These are phyloP conservation scores for Ogataea polymorpha DNA, from an alignment of 805 yeast species.

Conservation along the genomic window DNA sequence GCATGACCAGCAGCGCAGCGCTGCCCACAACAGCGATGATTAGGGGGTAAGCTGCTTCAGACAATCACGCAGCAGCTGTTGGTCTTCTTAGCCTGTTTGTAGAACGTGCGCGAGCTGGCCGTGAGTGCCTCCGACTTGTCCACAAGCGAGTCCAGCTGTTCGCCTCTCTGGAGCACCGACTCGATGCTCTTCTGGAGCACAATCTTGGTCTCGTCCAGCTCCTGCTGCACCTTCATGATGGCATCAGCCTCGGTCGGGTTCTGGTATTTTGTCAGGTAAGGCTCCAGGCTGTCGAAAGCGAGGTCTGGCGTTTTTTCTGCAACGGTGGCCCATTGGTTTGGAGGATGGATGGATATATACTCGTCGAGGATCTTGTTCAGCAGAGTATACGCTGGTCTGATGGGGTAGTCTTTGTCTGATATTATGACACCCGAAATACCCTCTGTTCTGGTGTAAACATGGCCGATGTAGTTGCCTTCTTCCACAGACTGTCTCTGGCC, in stretches of 20 bases:
- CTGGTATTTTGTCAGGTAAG: constrained; percentile 80
- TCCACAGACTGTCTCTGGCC: constrained; percentile 95
- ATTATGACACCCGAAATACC: constrained; percentile 90
- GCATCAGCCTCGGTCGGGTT: constrained; percentile 98
- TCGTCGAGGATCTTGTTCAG: constrained; percentile 90
- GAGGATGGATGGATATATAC: constrained; percentile 79
- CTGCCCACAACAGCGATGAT: too few species aligned
- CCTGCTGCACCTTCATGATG: constrained; percentile 95
- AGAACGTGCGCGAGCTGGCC: constrained; percentile 86
- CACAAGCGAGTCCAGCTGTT: constrained; percentile 87
- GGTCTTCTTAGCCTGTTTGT: constrained; percentile 94
- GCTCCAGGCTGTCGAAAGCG: constrained; percentile 57
- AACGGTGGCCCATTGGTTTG: constrained; percentile 59
- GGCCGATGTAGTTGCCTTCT: constrained; percentile 88
- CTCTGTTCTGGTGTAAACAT: constrained; percentile 84
- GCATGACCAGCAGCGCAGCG: too few species aligned
- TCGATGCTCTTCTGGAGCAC: constrained; percentile 95
- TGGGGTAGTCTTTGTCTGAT: constrained; percentile 94
- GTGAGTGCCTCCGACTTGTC: constrained; percentile 94
- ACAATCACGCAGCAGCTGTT: constrained; percentile 83
- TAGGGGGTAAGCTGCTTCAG: constrained; percentile 31
- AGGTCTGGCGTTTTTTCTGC: constrained; percentile 45
- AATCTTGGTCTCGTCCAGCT: constrained; percentile 94
- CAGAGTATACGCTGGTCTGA: constrained; percentile 91
- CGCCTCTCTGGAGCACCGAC: constrained; percentile 92